phyloP scores from a whole-genome alignment of 1,139 yeast genomes.

The Geotrichum bryndzae region DNA sequence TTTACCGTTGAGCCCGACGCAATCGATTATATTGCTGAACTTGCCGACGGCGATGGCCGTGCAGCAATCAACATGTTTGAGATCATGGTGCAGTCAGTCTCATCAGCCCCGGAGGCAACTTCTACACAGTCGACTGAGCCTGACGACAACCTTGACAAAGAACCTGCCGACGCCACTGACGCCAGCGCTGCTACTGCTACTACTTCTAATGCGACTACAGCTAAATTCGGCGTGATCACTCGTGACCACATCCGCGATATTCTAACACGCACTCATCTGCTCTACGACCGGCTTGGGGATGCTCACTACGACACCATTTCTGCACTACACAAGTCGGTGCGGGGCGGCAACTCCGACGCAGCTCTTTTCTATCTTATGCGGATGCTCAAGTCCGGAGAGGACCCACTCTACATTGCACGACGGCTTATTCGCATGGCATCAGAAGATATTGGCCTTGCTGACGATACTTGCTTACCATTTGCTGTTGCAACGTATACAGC shows the following conservation, averaged over 20 bases:
- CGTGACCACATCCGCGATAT: conserved; percentile 37
- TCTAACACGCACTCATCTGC: conserved; percentile 49
- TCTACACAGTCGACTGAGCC: conserved; percentile 5
- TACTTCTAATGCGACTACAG: not conserved
- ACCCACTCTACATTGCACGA: conserved; percentile 84
- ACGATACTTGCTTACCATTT: conserved; percentile 78
- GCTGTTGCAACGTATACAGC: conserved; percentile 84
- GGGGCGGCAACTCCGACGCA: conserved; percentile 88
- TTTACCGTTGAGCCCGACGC: conserved; percentile 53
- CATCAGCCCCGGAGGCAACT: not conserved
- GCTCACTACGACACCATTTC: conserved; percentile 91
- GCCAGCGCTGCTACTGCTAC: conserved; percentile 5
- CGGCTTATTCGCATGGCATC: conserved; percentile 90
- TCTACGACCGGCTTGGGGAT: conserved; percentile 85
- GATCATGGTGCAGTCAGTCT: conserved; percentile 34
- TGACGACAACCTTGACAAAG: conserved; percentile 1
- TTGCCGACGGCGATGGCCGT: conserved; percentile 89
- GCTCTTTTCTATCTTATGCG: conserved; percentile 78
- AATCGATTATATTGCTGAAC: conserved; percentile 60
- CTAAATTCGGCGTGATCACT: conserved; percentile 21
- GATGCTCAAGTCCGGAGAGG: conserved; percentile 90
- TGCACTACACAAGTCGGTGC: conserved; percentile 83
- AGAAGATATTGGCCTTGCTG: conserved; percentile 81
- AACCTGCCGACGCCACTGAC: not conserved
- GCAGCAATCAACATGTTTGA: conserved; percentile 75